A percentile compares a stretch with the other conserved stretches of the same genome.
Evolutionary conservation across 495 filamentous ascomycete species (phyloP).

Genomic region (Talaromyces borbonicus): DNA sequence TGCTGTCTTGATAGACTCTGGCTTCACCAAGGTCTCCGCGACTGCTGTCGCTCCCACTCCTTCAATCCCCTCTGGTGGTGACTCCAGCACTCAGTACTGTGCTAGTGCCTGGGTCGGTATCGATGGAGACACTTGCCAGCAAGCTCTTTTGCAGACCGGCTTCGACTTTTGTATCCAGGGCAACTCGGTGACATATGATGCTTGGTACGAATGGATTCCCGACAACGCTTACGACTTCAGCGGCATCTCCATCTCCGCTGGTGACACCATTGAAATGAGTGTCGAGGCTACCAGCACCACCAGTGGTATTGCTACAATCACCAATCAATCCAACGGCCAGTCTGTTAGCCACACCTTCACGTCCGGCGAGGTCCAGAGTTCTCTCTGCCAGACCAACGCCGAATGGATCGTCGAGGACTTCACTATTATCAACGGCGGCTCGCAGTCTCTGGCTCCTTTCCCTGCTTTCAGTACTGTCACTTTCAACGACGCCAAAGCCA

Average conservation of each 20-base stretch:
- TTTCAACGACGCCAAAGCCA: constrained; percentile 37
- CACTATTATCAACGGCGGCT: constrained; percentile 18
- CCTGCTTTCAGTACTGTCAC: constrained; percentile 43
- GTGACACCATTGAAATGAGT: constrained; percentile 45
- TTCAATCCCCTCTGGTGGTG: constrained; percentile 28
- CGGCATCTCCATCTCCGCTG: constrained; percentile 38
- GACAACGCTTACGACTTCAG: constrained; percentile 46
- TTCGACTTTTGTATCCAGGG: constrained; percentile 44
- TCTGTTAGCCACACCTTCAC: constrained; percentile 42
- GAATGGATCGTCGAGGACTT: constrained; percentile 65
- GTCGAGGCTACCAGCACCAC: constrained; percentile 38
- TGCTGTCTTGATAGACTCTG: constrained; percentile 37
- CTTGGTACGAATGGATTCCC: constrained; percentile 62
- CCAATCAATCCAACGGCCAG: constrained; percentile 46
- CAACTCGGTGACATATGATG: constrained; percentile 30
- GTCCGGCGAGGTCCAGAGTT: constrained; percentile 15
- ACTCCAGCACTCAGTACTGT: constrained; percentile 15
- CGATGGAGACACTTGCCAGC: constrained; percentile 48
- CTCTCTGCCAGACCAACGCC: constrained; percentile 39
- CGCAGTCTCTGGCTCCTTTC: constrained; percentile 37
- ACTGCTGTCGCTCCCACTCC: constrained; percentile 50
- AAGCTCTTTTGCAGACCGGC: constrained; percentile 52
- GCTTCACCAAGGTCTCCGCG: constrained; percentile 44
- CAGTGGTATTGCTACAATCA: constrained; percentile 42
- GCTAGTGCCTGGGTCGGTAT: constrained; percentile 57